phyloP scores from a whole-genome alignment of 73 alveolate species.

The Paramecium bursaria region DNA sequence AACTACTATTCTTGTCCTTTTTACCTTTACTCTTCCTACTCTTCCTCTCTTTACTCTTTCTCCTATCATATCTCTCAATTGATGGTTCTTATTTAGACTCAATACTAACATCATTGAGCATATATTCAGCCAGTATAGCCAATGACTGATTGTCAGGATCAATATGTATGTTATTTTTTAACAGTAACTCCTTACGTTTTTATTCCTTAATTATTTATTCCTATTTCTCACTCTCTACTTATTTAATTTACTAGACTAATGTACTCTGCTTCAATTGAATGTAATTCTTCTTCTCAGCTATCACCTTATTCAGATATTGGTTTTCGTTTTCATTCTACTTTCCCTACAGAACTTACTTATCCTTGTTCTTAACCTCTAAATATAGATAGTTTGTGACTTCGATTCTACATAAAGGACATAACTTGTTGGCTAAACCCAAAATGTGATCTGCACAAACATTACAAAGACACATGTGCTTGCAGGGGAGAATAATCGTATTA shows the following conservation, averaged over 20 bases:
- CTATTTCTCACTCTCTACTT: background rate
- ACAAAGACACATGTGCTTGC: slow-evolving; percentile 87
- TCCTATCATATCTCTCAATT: too few species aligned
- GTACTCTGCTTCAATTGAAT: background rate
- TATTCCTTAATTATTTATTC: background rate
- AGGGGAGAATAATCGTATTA: slow-evolving; percentile 85
- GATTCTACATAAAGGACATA: slow-evolving; percentile 44
- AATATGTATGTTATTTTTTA: background rate
- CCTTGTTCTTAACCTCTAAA: slow-evolving; percentile 33
- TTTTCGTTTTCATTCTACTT: background rate
- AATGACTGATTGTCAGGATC: background rate
- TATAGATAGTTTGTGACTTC: slow-evolving; percentile 4
- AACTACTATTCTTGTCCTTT: too few species aligned
- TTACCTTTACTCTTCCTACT: too few species aligned
- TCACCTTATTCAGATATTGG: background rate
- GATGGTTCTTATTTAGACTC: background rate
- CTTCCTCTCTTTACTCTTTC: too few species aligned
- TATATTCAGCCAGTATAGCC: background rate
- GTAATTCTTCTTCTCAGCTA: background rate
- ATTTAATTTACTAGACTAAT: background rate
- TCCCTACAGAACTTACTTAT: background rate
- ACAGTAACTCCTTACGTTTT: background rate
- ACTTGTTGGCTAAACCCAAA: background rate
- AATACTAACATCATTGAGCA: background rate
- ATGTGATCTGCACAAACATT: slow-evolving; percentile 75